These are phyloP conservation scores for Candida tunisiensis DNA, from an alignment of 1,139 yeast species.

Conservation along the genomic window DNA sequence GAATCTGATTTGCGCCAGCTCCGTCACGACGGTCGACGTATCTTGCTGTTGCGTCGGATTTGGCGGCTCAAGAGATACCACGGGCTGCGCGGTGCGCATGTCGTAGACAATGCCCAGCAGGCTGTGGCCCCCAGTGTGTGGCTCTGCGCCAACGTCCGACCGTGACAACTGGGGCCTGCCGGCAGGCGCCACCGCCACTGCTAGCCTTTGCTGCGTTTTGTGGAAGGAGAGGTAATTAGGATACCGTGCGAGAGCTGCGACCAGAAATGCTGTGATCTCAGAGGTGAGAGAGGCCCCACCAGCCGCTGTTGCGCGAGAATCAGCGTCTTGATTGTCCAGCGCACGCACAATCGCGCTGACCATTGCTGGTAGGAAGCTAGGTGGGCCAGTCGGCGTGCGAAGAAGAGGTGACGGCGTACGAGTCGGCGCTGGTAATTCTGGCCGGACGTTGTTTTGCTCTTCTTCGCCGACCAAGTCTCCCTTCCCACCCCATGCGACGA, in stretches of 20 bases:
- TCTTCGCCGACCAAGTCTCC: no score
- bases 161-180: constrained; percentile 3
- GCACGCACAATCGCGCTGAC: no score
- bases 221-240: constrained; percentile 11
- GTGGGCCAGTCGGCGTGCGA: no score
- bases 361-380: no score
- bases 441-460: no score
- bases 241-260: constrained; percentile 7
- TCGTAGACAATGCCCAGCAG: constrained; percentile 11
- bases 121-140: background rate
- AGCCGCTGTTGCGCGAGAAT: no score
- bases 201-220: constrained; percentile 12
- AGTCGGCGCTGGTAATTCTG: no score
- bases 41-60: constrained; percentile 1
- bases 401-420: no score
- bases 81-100: constrained; percentile 9
- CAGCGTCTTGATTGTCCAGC: no score
- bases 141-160: background rate
- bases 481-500: no score
- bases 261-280: constrained; percentile 10
- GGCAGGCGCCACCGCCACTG: constrained; percentile 6
- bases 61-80: constrained; percentile 6
- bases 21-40: constrained; percentile 1
- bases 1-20: constrained; percentile 6
- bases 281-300: constrained; percentile 9